Evolutionary conservation across 345 rosid species (phyloP).

Genomic region (Pugionium cornutum): DNA sequence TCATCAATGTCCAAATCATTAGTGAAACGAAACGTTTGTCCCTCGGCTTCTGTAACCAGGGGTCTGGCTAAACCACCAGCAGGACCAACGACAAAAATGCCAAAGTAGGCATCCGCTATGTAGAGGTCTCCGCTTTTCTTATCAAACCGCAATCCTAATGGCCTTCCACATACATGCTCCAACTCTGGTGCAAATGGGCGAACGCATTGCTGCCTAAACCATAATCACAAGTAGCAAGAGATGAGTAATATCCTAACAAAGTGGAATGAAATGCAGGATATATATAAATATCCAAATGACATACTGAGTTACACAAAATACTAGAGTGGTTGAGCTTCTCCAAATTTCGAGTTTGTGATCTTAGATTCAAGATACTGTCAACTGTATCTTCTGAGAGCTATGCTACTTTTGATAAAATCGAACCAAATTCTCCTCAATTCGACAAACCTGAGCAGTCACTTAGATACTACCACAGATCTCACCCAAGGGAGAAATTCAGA

Average conservation of each 20-base stretch:
- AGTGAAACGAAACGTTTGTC: conserved; percentile 57
- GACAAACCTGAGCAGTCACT: not conserved
- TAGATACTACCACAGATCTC: not conserved
- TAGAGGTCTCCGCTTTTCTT: conserved; percentile 67
- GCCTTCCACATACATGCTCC: conserved; percentile 85
- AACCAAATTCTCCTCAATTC: conserved; percentile 1
- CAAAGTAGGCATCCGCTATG: conserved; percentile 78
- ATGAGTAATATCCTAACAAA: not conserved
- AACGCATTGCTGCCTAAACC: conserved; percentile 56
- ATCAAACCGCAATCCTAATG: conserved; percentile 67
- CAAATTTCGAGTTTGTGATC: not conserved
- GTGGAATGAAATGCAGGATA: not conserved
- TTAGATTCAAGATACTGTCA: conserved; percentile 7
- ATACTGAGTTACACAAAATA: not conserved
- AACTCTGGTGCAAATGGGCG: conserved; percentile 59
- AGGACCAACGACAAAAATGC: conserved; percentile 65
- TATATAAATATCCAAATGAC: not conserved
- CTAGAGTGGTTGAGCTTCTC: not conserved
- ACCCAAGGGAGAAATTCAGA: not conserved
- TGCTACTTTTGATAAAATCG: not conserved
- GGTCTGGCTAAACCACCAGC: conserved; percentile 61
- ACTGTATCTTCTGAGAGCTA: not conserved
- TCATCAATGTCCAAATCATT: conserved; percentile 74
- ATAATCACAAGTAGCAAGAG: conserved; percentile 19
- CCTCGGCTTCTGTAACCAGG: conserved; percentile 60